Evolutionary conservation across 2,329 filamentous ascomycete genomes (phyloP), one percentile per base, ranked within the genome.

Genomic region (Fusarium nelsonii): DNA sequence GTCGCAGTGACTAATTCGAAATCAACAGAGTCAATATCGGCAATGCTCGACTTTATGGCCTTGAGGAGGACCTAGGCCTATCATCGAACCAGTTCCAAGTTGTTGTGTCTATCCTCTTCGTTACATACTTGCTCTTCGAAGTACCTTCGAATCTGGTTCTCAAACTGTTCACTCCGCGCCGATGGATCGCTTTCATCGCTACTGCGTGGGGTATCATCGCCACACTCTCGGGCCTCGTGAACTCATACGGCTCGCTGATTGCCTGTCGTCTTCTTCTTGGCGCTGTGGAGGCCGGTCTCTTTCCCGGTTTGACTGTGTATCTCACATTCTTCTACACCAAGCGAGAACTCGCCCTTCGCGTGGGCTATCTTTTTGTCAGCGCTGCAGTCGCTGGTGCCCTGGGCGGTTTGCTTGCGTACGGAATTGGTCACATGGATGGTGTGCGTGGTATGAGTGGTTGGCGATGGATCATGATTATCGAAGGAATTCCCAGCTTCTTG

Each of bases 311-410:
- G 68, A 89, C 87, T 7, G 79, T 91, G 18, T 92, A 92, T 70
- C 83, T 94, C 18, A 93, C 91, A 0, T 86, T 93, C 69, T 93
- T 92, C 82, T 94, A 94, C 80, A 91, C 88, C 46, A 91, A 91
- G 74, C 84, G 85, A 30, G 91, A 94, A 78, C 84, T 93, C 3
- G 91, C 90, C 6, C 79, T 93, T 41, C 87, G 92, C 4, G 89
- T 93, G 4, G 90, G 90, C 3, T 93, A 92, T 70, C 83, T 94
- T 1, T 93, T 93, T 74, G 88, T 91, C 51, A 87, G 84, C 43
- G 87, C 91, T 2, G 91, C 92, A 2, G 81, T 92, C 5, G 90
- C 91, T 0, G 92, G 92, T 4, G 91, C 90, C 2, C 85, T 88
- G 26, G 91, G 92, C 8, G 92, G 92, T 0, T 80, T 94, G 15